Base-by-base conservation (phyloP, 2,329 filamentous ascomycete species). In the Trichoderma sp. region DNA sequence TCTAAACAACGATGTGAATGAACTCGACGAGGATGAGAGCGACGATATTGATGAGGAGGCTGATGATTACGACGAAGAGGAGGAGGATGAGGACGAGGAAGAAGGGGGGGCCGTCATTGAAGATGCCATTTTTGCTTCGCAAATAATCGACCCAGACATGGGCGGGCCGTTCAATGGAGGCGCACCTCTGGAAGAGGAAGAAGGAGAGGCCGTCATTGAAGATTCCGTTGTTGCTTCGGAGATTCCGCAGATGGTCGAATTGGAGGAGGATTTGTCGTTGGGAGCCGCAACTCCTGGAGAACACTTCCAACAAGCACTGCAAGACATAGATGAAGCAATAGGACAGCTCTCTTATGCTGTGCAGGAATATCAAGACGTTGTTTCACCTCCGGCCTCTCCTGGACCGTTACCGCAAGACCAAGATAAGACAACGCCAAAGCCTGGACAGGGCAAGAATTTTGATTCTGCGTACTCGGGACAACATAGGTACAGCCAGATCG, bases 1-100 rank as follows among this genome's bases (percentile, higher is more conserved):
- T 27, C 33, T 70, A 7, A 74, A 72, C 11, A 73, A 73, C 10
- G 74, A 72, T 60, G 53, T 70, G 33, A 69, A 70, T 21, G 72
- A 67, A 21, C 73, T 73, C 6, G 72, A 70, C 1, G 72, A 69
- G 0, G 74, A 67, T 2, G 72, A 70, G 2, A 71, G 69, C 13
- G 70, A 68, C 8, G 70, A 72, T 2, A 35, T 35, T 19, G 72
- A 72, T 16, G 66, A 73, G 16, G 73, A 71, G 24, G 29, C 29
- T 16, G 68, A 68, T 5, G 37, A 40, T 16, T 14, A 16, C 6
- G 40, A 43, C 10, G 40, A 43, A 7, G 40, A 43, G 27, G 65
- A 66, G 21, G 58, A 59, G 6, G 72, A 70, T 31, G 71, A 71
- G 1, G 72, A 70, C 2, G 71, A 71, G 1, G 72, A 72, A 2